These are phyloP conservation scores for Angophora floribunda DNA, from an alignment of 345 rosid genomes.

Conservation along the genomic window DNA sequence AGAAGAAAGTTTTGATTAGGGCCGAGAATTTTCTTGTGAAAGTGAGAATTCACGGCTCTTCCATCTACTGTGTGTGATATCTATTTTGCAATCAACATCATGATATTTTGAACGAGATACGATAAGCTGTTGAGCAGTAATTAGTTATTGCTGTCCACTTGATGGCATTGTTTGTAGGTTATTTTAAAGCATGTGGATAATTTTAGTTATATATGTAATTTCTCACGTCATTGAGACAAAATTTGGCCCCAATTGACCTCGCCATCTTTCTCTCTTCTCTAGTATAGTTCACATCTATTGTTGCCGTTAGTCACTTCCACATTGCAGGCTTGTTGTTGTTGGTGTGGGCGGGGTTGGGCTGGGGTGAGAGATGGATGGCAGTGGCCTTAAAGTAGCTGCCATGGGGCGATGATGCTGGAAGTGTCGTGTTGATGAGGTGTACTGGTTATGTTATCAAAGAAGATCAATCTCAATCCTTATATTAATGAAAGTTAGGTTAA, in stretches of 20 bases:
- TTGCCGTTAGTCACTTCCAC: background rate
- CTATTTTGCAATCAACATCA: background rate
- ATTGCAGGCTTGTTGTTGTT: background rate
- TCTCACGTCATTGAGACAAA: no score
- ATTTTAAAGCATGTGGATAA: background rate
- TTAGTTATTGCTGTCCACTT: background rate
- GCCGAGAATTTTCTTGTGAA: background rate
- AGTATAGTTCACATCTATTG: background rate
- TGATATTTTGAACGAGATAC: background rate
- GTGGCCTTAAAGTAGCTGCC: background rate
- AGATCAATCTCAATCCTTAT: background rate
- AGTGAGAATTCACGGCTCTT: background rate
- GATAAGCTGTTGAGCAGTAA: background rate
- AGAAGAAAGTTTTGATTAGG: background rate
- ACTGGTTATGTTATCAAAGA: background rate
- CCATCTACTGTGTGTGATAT: background rate
- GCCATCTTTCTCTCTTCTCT: background rate
- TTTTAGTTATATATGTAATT: no score
- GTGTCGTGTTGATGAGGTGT: background rate
- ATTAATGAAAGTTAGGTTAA: background rate
- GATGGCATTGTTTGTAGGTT: background rate
- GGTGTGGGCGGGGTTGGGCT: no score
- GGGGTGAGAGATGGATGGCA: no score
- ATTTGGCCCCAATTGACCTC: no score
- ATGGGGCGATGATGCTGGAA: background rate